Evolutionary conservation across 1,284 basidiomycete species (phyloP).

Genomic region (Trichosporon sp.): DNA sequence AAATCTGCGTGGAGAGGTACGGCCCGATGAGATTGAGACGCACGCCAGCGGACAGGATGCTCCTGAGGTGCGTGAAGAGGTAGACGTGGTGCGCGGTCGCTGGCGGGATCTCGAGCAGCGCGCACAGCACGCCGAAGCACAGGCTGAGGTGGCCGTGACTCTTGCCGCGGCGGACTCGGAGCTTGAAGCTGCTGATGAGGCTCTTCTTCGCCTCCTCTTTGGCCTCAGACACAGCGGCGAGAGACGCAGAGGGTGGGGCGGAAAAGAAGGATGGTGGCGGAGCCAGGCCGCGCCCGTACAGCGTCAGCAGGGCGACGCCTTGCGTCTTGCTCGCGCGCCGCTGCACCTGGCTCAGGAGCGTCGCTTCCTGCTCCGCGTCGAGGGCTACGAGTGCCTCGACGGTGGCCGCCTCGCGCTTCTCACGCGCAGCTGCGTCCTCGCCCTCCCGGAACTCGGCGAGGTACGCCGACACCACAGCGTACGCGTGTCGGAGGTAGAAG

Average conservation of each 20-base stretch:
- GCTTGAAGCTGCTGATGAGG: slow-evolving; percentile 65
- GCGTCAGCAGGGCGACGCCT: slow-evolving; percentile 84
- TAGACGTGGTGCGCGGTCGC: slow-evolving; percentile 77
- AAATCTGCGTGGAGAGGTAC: slow-evolving; percentile 82
- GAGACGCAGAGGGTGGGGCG: neutral
- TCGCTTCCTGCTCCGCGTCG: slow-evolving; percentile 75
- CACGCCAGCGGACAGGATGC: slow-evolving; percentile 83
- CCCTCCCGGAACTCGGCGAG: slow-evolving; percentile 2
- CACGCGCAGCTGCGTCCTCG: slow-evolving; percentile 11
- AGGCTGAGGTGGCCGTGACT: slow-evolving; percentile 77
- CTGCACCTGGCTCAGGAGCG: slow-evolving; percentile 84
- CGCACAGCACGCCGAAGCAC: slow-evolving; percentile 83
- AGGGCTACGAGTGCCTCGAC: slow-evolving; percentile 56
- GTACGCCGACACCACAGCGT: slow-evolving; percentile 41
- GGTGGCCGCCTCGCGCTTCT: slow-evolving; percentile 18
- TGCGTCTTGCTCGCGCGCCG: slow-evolving; percentile 84
- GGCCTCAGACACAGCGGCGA: slow-evolving; percentile 14
- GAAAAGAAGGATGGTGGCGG: slow-evolving; percentile 48
- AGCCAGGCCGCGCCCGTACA: slow-evolving; percentile 78
- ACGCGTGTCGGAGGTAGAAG: slow-evolving; percentile 69
- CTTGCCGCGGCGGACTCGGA: slow-evolving; percentile 58
- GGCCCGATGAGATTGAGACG: slow-evolving; percentile 89
- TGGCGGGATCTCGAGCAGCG: slow-evolving; percentile 61
- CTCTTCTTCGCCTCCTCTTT: slow-evolving; percentile 16
- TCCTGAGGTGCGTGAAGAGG: slow-evolving; percentile 86